Evolutionary conservation across 108 stramenopile genomes (phyloP), one percentile per base, ranked within the genome.

Genomic region (Skeletonema grethae): DNA sequence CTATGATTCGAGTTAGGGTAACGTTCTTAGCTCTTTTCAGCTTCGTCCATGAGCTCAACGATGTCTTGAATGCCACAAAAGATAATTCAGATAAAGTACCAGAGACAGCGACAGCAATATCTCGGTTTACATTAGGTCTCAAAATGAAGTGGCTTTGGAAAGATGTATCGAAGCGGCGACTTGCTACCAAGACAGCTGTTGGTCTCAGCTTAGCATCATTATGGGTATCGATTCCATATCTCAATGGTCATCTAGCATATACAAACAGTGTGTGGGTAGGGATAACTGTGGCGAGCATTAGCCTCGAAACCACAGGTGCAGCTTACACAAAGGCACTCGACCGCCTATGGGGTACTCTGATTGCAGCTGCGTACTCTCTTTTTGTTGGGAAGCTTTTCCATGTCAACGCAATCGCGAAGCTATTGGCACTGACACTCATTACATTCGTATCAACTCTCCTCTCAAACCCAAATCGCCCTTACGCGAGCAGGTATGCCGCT

Each of bases 221-320:
- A 22, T 85, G 77, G 77, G 57, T 85, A 34, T 68, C 82, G 12
- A 62, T 83, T 16, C 82, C 77, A 24, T 57, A 67, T 39, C 74
- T 85, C 25, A 69, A 75, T 34, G 78, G 67, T 15, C n/a, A 72
- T 22, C 24, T 85, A 39, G 66, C 85, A 10, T 48, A 70, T 20
- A 82, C 85, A 11, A 72, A 80, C 39, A 50, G 57, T 24, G 61
- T 83, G 7, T 85, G 85, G 85, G 81, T 82, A 30, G 85, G 82
- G 5, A 35, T 85, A 39, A 85, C 85, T 11, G 75, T 85, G 11
- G 85, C 85, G 3, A 72, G 75, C 41, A 74, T 85, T 7, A 85
- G 71, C 46, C 67, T 85, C 3, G 82, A 72, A 7, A 72, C 20
- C 5, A 79, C 78, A 32, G 85, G 85, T 32, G 61, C 79, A 55